Evolutionary conservation across 176 grass and related monocot species (phyloP).

Genomic region (Alopecurus myosuroides): DNA sequence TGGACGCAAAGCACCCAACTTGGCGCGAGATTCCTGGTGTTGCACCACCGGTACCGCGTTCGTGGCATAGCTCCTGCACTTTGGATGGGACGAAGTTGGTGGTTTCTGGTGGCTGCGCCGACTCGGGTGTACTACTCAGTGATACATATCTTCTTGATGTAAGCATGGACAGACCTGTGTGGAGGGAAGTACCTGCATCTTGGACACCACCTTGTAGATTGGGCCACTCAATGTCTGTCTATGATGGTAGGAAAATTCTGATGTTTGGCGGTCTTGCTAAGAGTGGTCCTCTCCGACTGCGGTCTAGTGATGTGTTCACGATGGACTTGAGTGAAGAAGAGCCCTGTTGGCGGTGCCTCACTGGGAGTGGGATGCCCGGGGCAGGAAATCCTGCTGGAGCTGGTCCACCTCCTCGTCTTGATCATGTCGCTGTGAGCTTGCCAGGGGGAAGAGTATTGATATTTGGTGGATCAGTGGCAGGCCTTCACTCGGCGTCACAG

Average conservation of each 20-base stretch:
- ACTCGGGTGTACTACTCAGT: conserved; percentile 87
- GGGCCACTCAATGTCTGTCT: conserved; percentile 73
- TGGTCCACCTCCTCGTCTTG: conserved; percentile 84
- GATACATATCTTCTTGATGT: conserved; percentile 90
- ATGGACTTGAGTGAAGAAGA: conserved; percentile 93
- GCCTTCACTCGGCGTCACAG: conserved; percentile 84
- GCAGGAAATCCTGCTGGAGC: conserved; percentile 79
- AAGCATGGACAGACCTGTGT: conserved; percentile 81
- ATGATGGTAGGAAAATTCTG: conserved; percentile 68
- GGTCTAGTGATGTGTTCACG: conserved; percentile 88
- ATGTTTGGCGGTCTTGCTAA: conserved; percentile 97
- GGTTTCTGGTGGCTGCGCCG: conserved; percentile 90
- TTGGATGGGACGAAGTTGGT: conserved; percentile 87
- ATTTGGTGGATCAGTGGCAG: conserved; percentile 90
- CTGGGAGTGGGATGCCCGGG: conserved; percentile 86
- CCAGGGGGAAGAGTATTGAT: conserved; percentile 77
- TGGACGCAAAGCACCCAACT: conserved; percentile 81
- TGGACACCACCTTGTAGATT: conserved; percentile 86
- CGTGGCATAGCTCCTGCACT: conserved; percentile 90
- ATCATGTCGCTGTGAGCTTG: conserved; percentile 84
- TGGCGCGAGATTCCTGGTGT: conserved; percentile 89
- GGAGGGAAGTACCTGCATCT: conserved; percentile 84
- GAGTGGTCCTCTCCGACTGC: conserved; percentile 63
- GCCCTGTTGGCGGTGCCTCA: conserved; percentile 80
- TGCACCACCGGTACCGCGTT: conserved; percentile 79